Conservation (phyloP, 169 alveolate genomes). For the Cryptosporidium ryanae region DNA sequence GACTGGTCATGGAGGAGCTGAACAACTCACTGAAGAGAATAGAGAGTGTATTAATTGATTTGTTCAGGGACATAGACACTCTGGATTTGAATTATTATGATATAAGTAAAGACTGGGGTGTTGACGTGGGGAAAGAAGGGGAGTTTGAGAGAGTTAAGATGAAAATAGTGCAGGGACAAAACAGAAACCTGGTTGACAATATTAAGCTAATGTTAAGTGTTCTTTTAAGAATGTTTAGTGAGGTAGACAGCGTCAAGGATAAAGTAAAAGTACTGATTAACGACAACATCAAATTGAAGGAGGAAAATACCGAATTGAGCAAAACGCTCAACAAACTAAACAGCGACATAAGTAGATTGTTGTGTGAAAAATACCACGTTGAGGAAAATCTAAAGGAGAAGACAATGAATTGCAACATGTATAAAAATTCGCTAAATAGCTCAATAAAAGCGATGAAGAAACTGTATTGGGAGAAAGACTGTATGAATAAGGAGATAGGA, state of each 20-base stretch:
- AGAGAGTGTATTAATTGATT: constrained; percentile 24
- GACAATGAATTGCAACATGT: constrained; percentile 19
- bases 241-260: constrained; percentile 6
- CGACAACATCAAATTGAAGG: constrained; percentile 7
- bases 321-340: constrained; percentile 9
- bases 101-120: background rate
- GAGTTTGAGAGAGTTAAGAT: constrained; percentile 3
- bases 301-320: background rate
- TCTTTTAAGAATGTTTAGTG: constrained; percentile 25
- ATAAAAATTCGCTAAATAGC: constrained; percentile 31
- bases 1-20: constrained; percentile 8
- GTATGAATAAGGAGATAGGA: constrained; percentile 18
- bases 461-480: constrained; percentile 53
- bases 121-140: background rate
- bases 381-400: constrained; percentile 44
- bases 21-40: constrained; percentile 35
- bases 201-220: constrained; percentile 15
- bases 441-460: constrained; percentile 63
- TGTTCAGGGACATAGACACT: background rate
- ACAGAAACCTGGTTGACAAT: constrained; percentile 25
- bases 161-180: constrained; percentile 35
- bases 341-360: constrained; percentile 16
- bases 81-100: background rate
- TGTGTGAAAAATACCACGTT: constrained; percentile 25
- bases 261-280: constrained; percentile 18